These are phyloP conservation scores for Corymbia calophylla DNA, from an alignment of 441 rosid species.

Conservation along the genomic window DNA sequence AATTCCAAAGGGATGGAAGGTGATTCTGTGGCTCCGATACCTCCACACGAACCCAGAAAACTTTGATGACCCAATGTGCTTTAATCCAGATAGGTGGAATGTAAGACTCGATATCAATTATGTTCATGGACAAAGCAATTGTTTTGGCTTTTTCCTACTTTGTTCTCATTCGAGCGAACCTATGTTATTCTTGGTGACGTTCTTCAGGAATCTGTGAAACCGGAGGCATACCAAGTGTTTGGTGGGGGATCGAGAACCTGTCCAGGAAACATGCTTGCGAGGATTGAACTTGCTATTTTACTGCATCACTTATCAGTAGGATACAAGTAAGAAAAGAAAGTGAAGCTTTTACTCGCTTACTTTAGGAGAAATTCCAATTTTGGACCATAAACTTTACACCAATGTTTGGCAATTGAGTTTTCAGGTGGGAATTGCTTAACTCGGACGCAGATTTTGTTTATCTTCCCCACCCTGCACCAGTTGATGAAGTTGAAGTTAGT, in stretches of 20 bases:
- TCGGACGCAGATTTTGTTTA: constrained; percentile 18
- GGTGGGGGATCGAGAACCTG: constrained; percentile 34
- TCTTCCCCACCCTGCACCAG: constrained; percentile 23
- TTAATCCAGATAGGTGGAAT: constrained; percentile 39
- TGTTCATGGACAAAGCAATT: background rate
- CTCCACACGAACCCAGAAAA: constrained; percentile 27
- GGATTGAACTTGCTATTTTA: constrained; percentile 21
- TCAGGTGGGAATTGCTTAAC: constrained; percentile 35
- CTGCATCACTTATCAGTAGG: constrained; percentile 33
- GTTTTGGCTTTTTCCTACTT: background rate
- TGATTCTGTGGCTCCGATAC: constrained; percentile 26
- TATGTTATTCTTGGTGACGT: background rate
- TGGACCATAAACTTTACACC: background rate
- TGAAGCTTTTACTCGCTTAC: background rate
- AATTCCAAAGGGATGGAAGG: constrained; percentile 41
- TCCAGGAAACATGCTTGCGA: constrained; percentile 36
- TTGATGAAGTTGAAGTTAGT: constrained; percentile 25
- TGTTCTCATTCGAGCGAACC: background rate
- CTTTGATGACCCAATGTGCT: constrained; percentile 35
- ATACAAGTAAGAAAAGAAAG: constrained; percentile 25
- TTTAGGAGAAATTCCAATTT: background rate
- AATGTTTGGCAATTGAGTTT: background rate
- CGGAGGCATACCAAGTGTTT: constrained; percentile 25
- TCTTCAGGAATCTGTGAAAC: constrained; percentile 17
- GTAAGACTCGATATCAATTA: constrained; percentile 3